Evolutionary conservation across 2,329 filamentous ascomycete species (phyloP).

Genomic region (Alternaria triticina): DNA sequence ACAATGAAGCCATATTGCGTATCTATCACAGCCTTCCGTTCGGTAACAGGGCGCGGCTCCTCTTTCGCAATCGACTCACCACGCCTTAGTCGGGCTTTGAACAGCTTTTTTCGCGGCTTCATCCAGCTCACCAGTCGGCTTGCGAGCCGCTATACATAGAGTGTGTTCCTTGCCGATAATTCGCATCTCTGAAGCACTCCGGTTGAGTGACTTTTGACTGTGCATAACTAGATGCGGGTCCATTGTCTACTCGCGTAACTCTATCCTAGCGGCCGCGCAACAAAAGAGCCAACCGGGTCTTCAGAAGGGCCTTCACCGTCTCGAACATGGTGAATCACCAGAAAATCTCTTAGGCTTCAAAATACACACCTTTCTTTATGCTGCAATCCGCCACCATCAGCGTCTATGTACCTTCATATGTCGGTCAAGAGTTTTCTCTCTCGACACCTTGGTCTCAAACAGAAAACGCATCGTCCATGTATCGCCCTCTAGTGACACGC

Average conservation of each 20-base stretch:
- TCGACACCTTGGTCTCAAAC: conserved; percentile 22
- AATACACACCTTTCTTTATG: conserved; percentile 24
- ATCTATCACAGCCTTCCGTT: conserved; percentile 21
- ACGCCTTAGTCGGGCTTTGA: not conserved
- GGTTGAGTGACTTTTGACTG: conserved; percentile 11
- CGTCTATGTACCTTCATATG: conserved; percentile 26
- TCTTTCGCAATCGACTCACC: conserved; percentile 19
- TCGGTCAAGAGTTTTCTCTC: conserved; percentile 18
- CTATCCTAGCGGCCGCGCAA: conserved; percentile 17
- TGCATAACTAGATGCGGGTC: conserved; percentile 22
- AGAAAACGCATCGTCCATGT: conserved; percentile 30
- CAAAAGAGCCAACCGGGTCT: conserved; percentile 26
- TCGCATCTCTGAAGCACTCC: conserved; percentile 21
- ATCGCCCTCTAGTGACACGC: conserved; percentile 44
- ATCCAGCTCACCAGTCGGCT: conserved; percentile 26
- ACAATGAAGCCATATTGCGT: conserved; percentile 30
- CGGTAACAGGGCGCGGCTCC: conserved; percentile 21
- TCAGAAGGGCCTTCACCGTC: conserved; percentile 24
- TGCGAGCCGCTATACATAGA: conserved; percentile 16
- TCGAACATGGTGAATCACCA: conserved; percentile 17
- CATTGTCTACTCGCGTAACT: conserved; percentile 21
- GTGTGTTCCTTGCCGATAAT: conserved; percentile 15
- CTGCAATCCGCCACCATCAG: conserved; percentile 22
- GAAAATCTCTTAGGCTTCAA: conserved; percentile 10
- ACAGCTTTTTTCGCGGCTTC: conserved; percentile 21